Evolutionary conservation across 148 eudicot species (phyloP), one percentile per base, ranked within the genome.

Genomic region (Persicaria maculosa): DNA sequence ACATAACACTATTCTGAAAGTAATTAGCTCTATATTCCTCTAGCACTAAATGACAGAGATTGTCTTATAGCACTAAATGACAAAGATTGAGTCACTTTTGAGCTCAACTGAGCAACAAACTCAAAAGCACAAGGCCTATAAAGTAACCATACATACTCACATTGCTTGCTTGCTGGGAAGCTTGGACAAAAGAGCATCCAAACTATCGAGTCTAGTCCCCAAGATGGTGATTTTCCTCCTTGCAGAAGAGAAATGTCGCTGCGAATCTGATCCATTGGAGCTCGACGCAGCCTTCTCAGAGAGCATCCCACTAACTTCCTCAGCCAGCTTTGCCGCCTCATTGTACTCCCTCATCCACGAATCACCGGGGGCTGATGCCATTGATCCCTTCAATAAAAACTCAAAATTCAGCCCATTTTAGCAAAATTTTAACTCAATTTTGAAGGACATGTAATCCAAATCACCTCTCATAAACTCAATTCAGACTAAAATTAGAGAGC

Each of bases 191-290:
- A 89, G 80, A 74, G 97, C 82, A 70, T 89, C 90, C 72, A 91
- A 79, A 78, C 89, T 89, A 78, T 91, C 98, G 47, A 93, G 86
- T 78, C 92, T 91, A 67, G 98, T 89, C 72, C 97, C 97, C 80
- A 93, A 76, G 77, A 93, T 91, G 44, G 98, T 93, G 74, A 89
- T 89, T 79, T 93, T 93, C 74, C 98, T 80, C 57, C 98, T 77
- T 71, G 86, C 80, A 36, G 98, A 80, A 69, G 98, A 91, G 77
- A 88, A 84, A 84, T 91, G 92, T 25, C 97, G 91, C 47, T 93
- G 89, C 20, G 90, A 81, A 22, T 91, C 94, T 57, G 92, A 79
- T 79, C 97, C 94, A n/a, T 85, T 77, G 16, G 74, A 78, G 36
- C 86, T 77, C 72, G 85, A 15, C 71, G 88, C 81, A 73, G 84